Evolutionary conservation across 148 eudicot species (phyloP), one percentile per base, ranked within the genome.

Genomic region (Simmondsia chinensis): DNA sequence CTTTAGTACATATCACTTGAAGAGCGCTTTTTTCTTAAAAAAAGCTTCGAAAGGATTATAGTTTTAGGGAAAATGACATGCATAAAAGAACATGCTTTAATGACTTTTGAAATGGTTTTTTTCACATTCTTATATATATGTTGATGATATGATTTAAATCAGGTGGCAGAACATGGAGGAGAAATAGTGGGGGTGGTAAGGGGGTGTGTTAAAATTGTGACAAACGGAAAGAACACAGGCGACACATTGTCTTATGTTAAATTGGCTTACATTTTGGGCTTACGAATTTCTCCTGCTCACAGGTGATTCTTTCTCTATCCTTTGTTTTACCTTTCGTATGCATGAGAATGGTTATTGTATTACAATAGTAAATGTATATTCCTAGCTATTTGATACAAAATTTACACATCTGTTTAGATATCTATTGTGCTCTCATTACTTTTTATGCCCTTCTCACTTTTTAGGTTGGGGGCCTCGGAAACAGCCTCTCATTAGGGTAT

Each of bases 141-240:
- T 13, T n/a, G 3, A 16, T 27, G 12, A 37, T 52, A 14, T 36
- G 10, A 20, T 5, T 28, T 9, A 28, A 5, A 31, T 36, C 54
- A 87, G 96, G 83, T 82, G 25, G 94, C 80, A 2, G 93, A 82
- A 39, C 59, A 57, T 36, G 73, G 66, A 36, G 56, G 56, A 44
- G 86, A 82, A 34, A 67, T 82, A 0, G 82, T 70, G 2, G 96
- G 96, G 27, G 88, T 79, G 2, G 68, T 87, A 16, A 74, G 94
- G 50, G 87, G 94, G 12, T 68, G 84, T 21, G 57, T 82, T 20
- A 87, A 79, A 43, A 69, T 66, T 0, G 94, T 82, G 34, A 76
- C 80, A 15, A 71, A 48, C 13, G 82, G 79, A 23, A 69, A 56
- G 21, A 75, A 39, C 51, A 36, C 33, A 0, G 59, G 38, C 35